phyloP scores from a whole-genome alignment of 352 stramenopile genomes.

The Lagenidium sp. region DNA sequence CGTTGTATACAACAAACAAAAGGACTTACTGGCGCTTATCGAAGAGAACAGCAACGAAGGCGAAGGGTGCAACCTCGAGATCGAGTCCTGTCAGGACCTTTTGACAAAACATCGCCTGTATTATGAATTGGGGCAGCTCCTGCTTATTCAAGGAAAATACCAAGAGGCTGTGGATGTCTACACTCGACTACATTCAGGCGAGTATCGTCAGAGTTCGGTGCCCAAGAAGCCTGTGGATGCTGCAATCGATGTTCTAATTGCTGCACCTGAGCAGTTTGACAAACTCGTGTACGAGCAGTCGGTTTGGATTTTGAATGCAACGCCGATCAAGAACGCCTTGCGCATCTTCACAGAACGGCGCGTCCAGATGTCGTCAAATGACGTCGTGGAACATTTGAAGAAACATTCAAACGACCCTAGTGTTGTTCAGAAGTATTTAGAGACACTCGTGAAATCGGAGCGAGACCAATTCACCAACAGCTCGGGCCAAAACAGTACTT shows the following conservation, averaged over 20 bases:
- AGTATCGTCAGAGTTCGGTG: slow-evolving; percentile 80
- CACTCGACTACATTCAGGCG: slow-evolving; percentile 57
- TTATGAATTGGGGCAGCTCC: slow-evolving; percentile 68
- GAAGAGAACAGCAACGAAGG: slow-evolving; percentile 46
- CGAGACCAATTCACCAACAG: slow-evolving; percentile 14
- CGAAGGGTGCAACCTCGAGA: slow-evolving; percentile 50
- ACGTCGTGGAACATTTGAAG: slow-evolving; percentile 70
- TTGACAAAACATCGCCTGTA: slow-evolving; percentile 70
- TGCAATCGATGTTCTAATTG: slow-evolving; percentile 82
- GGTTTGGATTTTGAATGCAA: slow-evolving; percentile 78
- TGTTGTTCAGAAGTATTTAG: slow-evolving; percentile 75
- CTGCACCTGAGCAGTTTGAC: slow-evolving; percentile 62
- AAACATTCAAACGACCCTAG: slow-evolving; percentile 60
- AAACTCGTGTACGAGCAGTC: slow-evolving; percentile 85
- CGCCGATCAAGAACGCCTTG: slow-evolving; percentile 60
- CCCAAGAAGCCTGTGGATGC: slow-evolving; percentile 86
- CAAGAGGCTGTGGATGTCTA: slow-evolving; percentile 79
- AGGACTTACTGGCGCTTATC: slow-evolving; percentile 69
- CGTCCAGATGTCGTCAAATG: slow-evolving; percentile 56
- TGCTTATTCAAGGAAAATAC: slow-evolving; percentile 58
- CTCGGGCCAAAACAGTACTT: slow-evolving; percentile 7
- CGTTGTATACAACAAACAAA: slow-evolving; percentile 68
- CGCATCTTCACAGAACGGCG: slow-evolving; percentile 79
- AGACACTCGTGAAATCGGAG: slow-evolving; percentile 62
- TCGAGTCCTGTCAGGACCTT: slow-evolving; percentile 56